Percentiles rank a stretch among this genome's conserved stretches.
Conservation (phyloP, 164 flowering plant species). For the Vitis rupestris region DNA sequence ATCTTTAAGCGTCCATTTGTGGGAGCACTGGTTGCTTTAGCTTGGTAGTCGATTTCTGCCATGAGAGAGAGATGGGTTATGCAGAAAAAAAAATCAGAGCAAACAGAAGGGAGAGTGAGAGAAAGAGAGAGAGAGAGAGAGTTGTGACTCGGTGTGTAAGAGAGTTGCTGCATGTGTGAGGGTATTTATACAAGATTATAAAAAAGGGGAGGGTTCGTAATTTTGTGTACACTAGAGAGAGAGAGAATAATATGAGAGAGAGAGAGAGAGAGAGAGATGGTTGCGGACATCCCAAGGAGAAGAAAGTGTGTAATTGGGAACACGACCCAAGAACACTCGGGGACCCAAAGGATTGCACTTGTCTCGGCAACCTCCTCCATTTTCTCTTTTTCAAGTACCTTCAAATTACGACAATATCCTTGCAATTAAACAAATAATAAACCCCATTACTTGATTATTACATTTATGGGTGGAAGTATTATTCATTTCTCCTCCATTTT, state of each 20-base stretch:
- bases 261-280: slow-evolving; percentile 21
- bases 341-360: slow-evolving; percentile 22
- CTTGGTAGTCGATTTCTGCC: slow-evolving; percentile 47
- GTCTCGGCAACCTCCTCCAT: not conserved
- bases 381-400: not conserved
- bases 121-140: slow-evolving; percentile 10
- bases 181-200: slow-evolving; percentile 32
- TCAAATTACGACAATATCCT: slow-evolving; percentile 4
- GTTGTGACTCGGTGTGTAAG: slow-evolving; percentile 3
- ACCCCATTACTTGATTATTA: too few species aligned
- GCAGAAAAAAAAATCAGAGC: not conserved
- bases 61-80: slow-evolving; percentile 15
- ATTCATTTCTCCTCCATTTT: too few species aligned
- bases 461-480: too few species aligned
- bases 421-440: not conserved
- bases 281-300: slow-evolving; percentile 66
- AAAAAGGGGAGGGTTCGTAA: slow-evolving; percentile 2
- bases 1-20: slow-evolving; percentile 51
- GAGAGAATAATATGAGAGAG: not conserved
- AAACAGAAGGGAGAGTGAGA: slow-evolving; percentile 6
- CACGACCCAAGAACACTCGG: slow-evolving; percentile 43
- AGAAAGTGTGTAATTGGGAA: slow-evolving; percentile 33
- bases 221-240: not conserved
- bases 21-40: slow-evolving; percentile 20
- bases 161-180: slow-evolving; percentile 28